Percentiles rank a stretch among this genome's conserved stretches.
Conservation (phyloP, 805 yeast species). For the Yamadazyma ubonensis region DNA sequence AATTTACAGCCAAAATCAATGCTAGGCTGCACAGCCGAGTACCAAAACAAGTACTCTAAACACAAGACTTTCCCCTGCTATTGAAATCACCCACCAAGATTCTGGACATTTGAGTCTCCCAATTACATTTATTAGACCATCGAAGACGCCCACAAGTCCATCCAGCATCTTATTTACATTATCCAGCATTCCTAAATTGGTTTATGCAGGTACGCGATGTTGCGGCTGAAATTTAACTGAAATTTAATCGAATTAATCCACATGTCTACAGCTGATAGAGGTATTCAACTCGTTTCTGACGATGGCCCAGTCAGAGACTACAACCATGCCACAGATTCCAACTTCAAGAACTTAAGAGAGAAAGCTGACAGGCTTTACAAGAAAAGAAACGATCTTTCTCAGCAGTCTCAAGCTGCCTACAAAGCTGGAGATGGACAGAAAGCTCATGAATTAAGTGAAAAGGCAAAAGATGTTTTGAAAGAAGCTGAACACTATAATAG, state of each 20-base stretch:
- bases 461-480: slow-evolving; percentile 57
- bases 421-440: slow-evolving; percentile 66
- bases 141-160: too few relatives aligned
- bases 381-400: slow-evolving; percentile 53
- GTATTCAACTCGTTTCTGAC: slow-evolving; percentile 14
- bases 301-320: slow-evolving; percentile 46
- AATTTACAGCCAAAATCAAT: too few relatives aligned
- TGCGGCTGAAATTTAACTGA: slow-evolving; percentile 7
- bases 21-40: too few relatives aligned
- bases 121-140: too few relatives aligned
- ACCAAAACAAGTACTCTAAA: too few relatives aligned
- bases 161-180: too few relatives aligned
- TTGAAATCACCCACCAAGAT: too few relatives aligned
- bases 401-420: slow-evolving; percentile 75
- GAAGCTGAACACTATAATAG: slow-evolving; percentile 69
- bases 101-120: too few relatives aligned
- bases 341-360: slow-evolving; percentile 61
- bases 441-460: slow-evolving; percentile 72
- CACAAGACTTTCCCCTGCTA: too few relatives aligned
- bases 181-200: too few relatives aligned
- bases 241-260: not conserved
- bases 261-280: slow-evolving; percentile 15
- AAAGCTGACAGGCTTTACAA: slow-evolving; percentile 67
- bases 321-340: slow-evolving; percentile 67
- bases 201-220: slow-evolving; percentile 2